Evolutionary conservation across 257 asterid species (phyloP), one percentile per base, ranked within the genome.

Genomic region (Ilex aquifolium): DNA sequence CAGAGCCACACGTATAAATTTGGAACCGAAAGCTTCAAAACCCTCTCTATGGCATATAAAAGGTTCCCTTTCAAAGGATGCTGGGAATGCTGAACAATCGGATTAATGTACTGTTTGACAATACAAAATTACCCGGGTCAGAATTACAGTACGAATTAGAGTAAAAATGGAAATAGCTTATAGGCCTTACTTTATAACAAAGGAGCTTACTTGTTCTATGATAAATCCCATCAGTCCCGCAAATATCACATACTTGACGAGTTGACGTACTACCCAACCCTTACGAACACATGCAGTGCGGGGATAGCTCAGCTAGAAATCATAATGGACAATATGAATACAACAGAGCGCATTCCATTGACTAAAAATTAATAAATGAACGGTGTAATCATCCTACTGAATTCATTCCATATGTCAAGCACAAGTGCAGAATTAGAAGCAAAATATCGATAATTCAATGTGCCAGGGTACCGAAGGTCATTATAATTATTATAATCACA

Each of bases 1-100:
- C 99, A 93, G 76, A 93, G 95, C 99, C 99, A 93, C 73, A 93
- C 96, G 31, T 93, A 93, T 83, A 93, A 78, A 73, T 81, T 93
- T 60, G 97, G 99, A 71, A 93, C 84, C 15, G 99, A 93, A 64
- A 93, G 99, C 91, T 87, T 93, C 89, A 93, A 79, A 72, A 93
- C 82, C 86, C 97, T 86, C 86, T 93, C 99, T 44, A 84, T 57
- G 65, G 95, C 97, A 62, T 90, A 82, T 65, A 93, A 77, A 74
- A 90, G 78, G 72, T 90, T 69, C 62, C 92, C 99, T 80, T 90
- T 84, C 82, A 93, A 68, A 49, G 99, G 99, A 81, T 93, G 99
- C 67, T 85, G 94, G 62, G 99, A 93, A 65, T 88, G 87, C 69
- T 71, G 80, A 72, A 93, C 97, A 59, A 93, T 87, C 46, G 99